Percentiles rank a stretch among this genome's conserved stretches.
Evolutionary conservation across 495 filamentous ascomycete genomes (phyloP).

Genomic region (Hypoxylon cercidicola): DNA sequence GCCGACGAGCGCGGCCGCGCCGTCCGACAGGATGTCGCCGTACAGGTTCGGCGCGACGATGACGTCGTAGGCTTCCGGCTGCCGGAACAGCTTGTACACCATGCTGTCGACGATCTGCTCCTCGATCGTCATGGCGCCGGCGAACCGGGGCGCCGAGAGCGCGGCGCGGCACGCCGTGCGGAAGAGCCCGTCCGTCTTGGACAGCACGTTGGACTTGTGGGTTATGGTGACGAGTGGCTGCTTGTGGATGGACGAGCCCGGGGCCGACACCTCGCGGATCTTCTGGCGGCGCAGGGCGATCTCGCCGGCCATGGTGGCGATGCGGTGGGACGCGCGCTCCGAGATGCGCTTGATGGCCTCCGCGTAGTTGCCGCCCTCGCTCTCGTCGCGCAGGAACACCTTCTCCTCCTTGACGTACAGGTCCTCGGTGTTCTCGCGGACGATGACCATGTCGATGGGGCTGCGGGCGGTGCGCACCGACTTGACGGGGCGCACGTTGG

Average conservation of each 20-base stretch:
- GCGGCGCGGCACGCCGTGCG: slow-evolving; percentile 77
- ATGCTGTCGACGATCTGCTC: slow-evolving; percentile 99
- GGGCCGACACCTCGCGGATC: slow-evolving; percentile 68
- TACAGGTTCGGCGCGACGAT: slow-evolving; percentile 98
- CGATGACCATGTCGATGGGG: slow-evolving; percentile 95
- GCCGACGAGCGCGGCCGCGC: slow-evolving; percentile 94
- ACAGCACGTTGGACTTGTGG: slow-evolving; percentile 97
- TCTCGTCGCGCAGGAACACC: slow-evolving; percentile 74
- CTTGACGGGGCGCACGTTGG: slow-evolving; percentile 97
- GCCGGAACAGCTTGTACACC: slow-evolving; percentile 99
- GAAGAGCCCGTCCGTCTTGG: slow-evolving; percentile 97
- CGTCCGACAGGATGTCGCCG: slow-evolving; percentile 96
- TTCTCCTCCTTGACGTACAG: slow-evolving; percentile 98
- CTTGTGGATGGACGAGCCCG: slow-evolving; percentile 65
- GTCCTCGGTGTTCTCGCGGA: slow-evolving; percentile 98
- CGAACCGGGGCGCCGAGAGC: slow-evolving; percentile 71
- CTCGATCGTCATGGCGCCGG: slow-evolving; percentile 70
- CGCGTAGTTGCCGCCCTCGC: slow-evolving; percentile 77
- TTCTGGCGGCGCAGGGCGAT: slow-evolving; percentile 88
- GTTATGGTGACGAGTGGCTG: slow-evolving; percentile 91
- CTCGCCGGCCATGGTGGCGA: slow-evolving; percentile 92
- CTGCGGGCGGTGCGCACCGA: slow-evolving; percentile 68
- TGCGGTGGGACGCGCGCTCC: slow-evolving; percentile 80
- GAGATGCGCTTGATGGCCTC: slow-evolving; percentile 98
- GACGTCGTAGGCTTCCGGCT: slow-evolving; percentile 93